Evolutionary conservation across 129 eudicot genomes (phyloP).

Genomic region (Heracleum sosnowskyi): DNA sequence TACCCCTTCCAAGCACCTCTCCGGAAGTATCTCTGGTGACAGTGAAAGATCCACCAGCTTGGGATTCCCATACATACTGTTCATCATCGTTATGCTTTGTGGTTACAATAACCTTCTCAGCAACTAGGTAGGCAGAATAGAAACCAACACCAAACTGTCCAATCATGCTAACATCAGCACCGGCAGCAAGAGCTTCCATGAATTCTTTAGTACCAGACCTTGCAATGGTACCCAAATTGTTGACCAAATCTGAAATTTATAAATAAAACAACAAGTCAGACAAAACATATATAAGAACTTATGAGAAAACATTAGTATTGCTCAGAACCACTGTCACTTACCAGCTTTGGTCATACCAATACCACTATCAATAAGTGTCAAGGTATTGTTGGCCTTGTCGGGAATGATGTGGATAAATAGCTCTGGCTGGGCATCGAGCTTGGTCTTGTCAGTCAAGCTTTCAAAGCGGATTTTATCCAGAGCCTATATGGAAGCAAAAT

Average conservation of each 20-base stretch:
- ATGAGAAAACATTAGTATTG: background rate
- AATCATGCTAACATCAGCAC: conserved; percentile 9
- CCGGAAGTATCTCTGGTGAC: conserved; percentile 38
- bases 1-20: conserved; percentile 37
- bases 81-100: conserved; percentile 1
- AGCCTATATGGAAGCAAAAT: background rate
- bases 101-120: conserved; percentile 3
- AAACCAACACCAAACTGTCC: conserved; percentile 9
- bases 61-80: conserved; percentile 13
- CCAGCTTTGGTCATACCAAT: conserved; percentile 6
- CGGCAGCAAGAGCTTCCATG: conserved; percentile 3
- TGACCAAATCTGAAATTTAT: background rate
- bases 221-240: conserved; percentile 4
- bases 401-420: conserved; percentile 5
- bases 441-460: conserved; percentile 4
- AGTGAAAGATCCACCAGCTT: conserved; percentile 34
- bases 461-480: conserved; percentile 6
- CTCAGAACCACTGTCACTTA: background rate
- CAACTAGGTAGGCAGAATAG: conserved; percentile 3
- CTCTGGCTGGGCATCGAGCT: conserved; percentile 4
- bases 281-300: background rate
- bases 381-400: conserved; percentile 2
- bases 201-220: conserved; percentile 2
- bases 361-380: conserved; percentile 1
- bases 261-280: background rate